A percentile compares a stretch with the other conserved stretches of the same genome.
Evolutionary conservation across 148 eudicot species (phyloP).

Genomic region (Rhododendron kiyosumense): DNA sequence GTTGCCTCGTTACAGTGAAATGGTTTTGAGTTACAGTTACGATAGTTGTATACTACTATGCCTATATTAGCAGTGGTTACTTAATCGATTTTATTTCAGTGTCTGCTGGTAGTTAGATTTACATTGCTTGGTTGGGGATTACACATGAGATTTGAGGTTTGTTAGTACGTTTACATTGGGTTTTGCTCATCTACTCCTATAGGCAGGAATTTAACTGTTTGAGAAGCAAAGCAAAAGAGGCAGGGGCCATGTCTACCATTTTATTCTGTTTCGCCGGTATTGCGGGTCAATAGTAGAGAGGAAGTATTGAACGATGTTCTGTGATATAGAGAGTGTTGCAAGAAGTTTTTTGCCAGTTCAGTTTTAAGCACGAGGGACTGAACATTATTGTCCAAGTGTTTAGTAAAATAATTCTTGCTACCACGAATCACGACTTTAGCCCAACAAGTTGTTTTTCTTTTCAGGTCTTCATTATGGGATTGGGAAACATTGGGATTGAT

Average conservation of each 20-base stretch:
- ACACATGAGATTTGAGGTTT: neutral
- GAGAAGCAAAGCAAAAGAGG: neutral
- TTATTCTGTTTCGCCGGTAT: neutral
- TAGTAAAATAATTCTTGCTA: neutral
- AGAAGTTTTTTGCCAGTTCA: neutral
- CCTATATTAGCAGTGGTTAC: neutral
- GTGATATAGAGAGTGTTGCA: neutral
- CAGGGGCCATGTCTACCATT: neutral
- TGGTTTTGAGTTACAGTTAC: neutral
- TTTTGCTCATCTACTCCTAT: neutral
- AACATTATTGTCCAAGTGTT: neutral
- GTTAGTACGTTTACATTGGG: neutral
- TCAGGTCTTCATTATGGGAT: slow-evolving; percentile 90
- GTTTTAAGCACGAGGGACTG: neutral
- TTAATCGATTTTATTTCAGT: neutral
- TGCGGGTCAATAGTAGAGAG: neutral
- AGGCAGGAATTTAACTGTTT: neutral
- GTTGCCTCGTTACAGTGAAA: neutral
- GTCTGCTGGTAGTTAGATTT: neutral
- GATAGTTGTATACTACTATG: neutral
- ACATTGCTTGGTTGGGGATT: neutral
- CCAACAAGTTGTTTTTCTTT: slow-evolving; percentile 9
- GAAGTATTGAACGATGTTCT: neutral
- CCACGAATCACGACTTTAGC: neutral
- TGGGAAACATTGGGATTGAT: slow-evolving; percentile 74